phyloP scores from a whole-genome alignment of 805 yeast species.

The Metschnikowia koreensis region DNA sequence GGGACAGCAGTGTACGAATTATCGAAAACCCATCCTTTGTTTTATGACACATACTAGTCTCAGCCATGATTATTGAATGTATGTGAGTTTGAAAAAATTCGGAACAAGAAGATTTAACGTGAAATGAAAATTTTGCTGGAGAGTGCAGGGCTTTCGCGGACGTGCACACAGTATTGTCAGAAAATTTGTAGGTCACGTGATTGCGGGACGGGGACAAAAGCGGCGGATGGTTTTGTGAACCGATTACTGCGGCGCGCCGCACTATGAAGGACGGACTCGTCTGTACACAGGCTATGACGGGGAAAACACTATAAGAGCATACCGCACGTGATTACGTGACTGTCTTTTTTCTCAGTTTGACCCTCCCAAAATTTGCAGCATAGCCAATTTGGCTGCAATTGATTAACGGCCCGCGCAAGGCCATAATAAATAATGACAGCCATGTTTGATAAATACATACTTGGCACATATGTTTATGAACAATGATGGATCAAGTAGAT shows the following conservation, averaged over 20 bases:
- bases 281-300: too few species aligned
- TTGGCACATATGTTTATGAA: too few species aligned
- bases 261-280: background rate
- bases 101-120: slow-evolving; percentile 3
- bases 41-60: slow-evolving; percentile 21
- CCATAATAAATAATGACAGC: too few species aligned
- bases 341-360: slow-evolving; percentile 1
- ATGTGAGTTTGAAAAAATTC: slow-evolving; percentile 13
- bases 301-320: background rate
- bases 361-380: background rate
- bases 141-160: slow-evolving; percentile 13
- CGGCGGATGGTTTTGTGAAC: background rate
- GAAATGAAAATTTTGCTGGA: slow-evolving; percentile 21
- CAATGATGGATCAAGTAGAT: too few species aligned
- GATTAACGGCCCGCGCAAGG: background rate
- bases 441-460: too few species aligned
- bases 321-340: slow-evolving; percentile 13
- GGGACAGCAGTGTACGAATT: background rate
- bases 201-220: too few species aligned
- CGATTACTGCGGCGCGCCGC: background rate
- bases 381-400: background rate
- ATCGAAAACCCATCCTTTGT: background rate
- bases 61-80: slow-evolving; percentile 22
- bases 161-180: slow-evolving; percentile 5
- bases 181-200: slow-evolving; percentile 1